A percentile compares a stretch with the other conserved stretches of the same genome.
Evolutionary conservation across 768 basidiomycete genomes (phyloP).

Genomic region (Tylopilus sp.): DNA sequence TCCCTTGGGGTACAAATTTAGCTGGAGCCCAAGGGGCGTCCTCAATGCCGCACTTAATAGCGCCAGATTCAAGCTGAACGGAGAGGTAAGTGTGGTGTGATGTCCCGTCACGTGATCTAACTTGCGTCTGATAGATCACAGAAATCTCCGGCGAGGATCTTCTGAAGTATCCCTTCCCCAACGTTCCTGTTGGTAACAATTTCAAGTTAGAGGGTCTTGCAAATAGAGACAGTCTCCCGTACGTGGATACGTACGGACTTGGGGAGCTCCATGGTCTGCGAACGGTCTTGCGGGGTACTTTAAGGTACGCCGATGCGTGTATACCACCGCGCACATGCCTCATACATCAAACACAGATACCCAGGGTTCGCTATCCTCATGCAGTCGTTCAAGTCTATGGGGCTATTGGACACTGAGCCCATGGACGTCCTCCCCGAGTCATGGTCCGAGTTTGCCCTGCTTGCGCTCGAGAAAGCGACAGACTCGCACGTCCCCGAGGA

Average conservation of each 20-base stretch:
- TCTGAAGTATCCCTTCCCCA: slow-evolving; percentile 54
- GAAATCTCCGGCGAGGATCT: slow-evolving; percentile 52
- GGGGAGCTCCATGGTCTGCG: slow-evolving; percentile 40
- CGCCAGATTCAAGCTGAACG: slow-evolving; percentile 61
- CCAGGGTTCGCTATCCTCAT: slow-evolving; percentile 78
- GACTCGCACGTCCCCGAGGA: slow-evolving; percentile 30
- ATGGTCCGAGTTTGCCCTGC: slow-evolving; percentile 38
- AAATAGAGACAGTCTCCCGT: slow-evolving; percentile 78
- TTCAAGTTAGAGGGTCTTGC: slow-evolving; percentile 79
- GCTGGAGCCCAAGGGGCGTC: slow-evolving; percentile 90
- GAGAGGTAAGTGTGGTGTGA: slow-evolving; percentile 40
- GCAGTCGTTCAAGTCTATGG: slow-evolving; percentile 66
- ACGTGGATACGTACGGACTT: slow-evolving; percentile 64
- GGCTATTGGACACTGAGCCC: slow-evolving; percentile 51
- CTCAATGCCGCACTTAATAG: slow-evolving; percentile 73
- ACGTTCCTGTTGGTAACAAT: slow-evolving; percentile 62
- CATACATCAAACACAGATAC: slow-evolving; percentile 48
- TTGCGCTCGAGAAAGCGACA: slow-evolving; percentile 30
- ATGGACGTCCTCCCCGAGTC: slow-evolving; percentile 15
- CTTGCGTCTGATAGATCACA: slow-evolving; percentile 34
- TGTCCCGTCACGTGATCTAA: not conserved
- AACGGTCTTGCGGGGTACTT: slow-evolving; percentile 79
- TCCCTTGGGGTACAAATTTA: slow-evolving; percentile 88
- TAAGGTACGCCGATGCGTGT: slow-evolving; percentile 48
- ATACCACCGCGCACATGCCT: not conserved